These are phyloP conservation scores for Symbiotaphrina buchneri DNA, from an alignment of 495 filamentous ascomycete species.

Conservation along the genomic window DNA sequence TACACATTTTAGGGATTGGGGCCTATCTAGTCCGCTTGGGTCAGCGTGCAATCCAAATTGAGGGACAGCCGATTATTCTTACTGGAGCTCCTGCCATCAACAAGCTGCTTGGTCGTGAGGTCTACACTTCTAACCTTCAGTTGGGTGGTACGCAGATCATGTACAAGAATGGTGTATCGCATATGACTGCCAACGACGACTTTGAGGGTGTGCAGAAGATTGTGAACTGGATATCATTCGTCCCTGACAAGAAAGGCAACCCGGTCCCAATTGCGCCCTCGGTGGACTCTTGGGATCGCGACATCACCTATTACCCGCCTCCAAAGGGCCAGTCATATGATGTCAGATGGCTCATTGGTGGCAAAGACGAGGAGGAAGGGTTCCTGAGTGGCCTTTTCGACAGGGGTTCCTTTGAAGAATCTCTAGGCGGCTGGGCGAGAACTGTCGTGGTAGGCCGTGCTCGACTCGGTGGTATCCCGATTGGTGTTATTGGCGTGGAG, in stretches of 20 bases:
- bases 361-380: conserved; percentile 62
- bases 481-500: conserved; percentile 97
- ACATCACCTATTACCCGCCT: conserved; percentile 66
- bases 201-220: conserved; percentile 97
- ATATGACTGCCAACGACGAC: conserved; percentile 95
- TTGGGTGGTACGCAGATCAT: conserved; percentile 99
- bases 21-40: conserved; percentile 95
- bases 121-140: conserved; percentile 97
- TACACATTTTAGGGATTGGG: conserved; percentile 58
- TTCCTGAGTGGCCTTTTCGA: conserved; percentile 90
- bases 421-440: conserved; percentile 87
- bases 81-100: conserved; percentile 95
- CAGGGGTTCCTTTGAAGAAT: conserved; percentile 87
- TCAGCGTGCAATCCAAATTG: conserved; percentile 95
- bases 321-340: conserved; percentile 83
- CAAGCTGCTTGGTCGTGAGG: conserved; percentile 92
- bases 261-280: conserved; percentile 72
- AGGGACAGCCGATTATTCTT: conserved; percentile 96
- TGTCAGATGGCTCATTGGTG: conserved; percentile 76
- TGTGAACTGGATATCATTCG: conserved; percentile 89
- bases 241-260: conserved; percentile 79
- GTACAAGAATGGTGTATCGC: conserved; percentile 98
- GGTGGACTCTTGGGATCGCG: conserved; percentile 83
- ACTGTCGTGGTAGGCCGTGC: conserved; percentile 95
- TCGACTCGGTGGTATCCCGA: conserved; percentile 88